Evolutionary conservation across 169 alveolate species (phyloP), one percentile per base, ranked within the genome.

Genomic region (Cryptosporidium felis): DNA sequence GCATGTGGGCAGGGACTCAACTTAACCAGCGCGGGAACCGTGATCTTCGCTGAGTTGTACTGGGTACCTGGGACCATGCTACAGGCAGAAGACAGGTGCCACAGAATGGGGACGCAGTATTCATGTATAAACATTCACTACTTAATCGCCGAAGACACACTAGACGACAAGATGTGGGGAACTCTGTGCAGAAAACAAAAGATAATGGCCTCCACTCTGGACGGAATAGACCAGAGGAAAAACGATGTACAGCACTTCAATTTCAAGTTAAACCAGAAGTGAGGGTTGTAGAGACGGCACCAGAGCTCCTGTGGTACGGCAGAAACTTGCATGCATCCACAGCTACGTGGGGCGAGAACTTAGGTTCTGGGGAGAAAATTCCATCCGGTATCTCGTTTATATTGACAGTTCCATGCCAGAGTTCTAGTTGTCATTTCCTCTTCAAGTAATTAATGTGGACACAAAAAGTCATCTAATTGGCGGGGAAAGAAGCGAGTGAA

Each of bases 51-150:
- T 18, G 99, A 98, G 90, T 88, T 97, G 82, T 93, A 93, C 82
- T 98, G 99, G 99, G 98, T 98, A 14, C 99, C 99, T 10, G 98
- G 98, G 2, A 92, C 92, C 58, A 95, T 97, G 95, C 89, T 94
- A 16, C 97, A 98, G 92, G 99, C 99, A 9, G 99, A 98, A 90
- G 99, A 96, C 90, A 90, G 99, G 28, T 98, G 97, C 30, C 99
- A 98, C 90, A 92, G 99, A 47, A 96, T 98, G 23, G 99, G 99
- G 9, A 91, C 95, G 12, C 82, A 91, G 61, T 92, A 91, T 88
- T 74, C 92, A 16, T 62, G 80, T 21, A 90, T 94, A 53, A 88
- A 94, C 61, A 80, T 94, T 21, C 95, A 95, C 90, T 95, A 95
- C 65, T 81, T 94, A 40, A 93, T 95, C 51, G 97, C 97, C 14